These are phyloP conservation scores for Talaromyces sp. DNA, from an alignment of 2,329 filamentous ascomycete genomes.

Conservation along the genomic window DNA sequence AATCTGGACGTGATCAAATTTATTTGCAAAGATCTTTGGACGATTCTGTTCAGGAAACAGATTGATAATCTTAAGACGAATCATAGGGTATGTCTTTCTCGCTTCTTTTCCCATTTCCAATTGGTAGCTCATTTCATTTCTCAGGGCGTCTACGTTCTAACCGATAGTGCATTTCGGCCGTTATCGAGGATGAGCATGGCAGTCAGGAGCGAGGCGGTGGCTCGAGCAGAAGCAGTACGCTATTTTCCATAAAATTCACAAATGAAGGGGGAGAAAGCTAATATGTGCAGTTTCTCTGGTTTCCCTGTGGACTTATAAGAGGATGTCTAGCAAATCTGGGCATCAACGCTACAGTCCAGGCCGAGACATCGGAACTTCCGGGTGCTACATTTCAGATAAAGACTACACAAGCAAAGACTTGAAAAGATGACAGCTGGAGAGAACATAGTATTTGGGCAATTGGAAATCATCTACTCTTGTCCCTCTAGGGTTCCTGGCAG, in stretches of 20 bases:
- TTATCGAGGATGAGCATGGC: constrained; percentile 86
- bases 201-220: constrained; percentile 63
- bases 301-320: constrained; percentile 86
- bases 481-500: not conserved
- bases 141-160: constrained; percentile 90
- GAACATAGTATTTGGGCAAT: not conserved
- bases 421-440: constrained; percentile 17
- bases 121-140: not conserved
- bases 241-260: not conserved
- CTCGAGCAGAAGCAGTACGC: constrained; percentile 67
- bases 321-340: constrained; percentile 90
- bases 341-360: constrained; percentile 84
- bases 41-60: constrained; percentile 88
- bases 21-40: constrained; percentile 97
- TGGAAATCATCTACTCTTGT: not conserved
- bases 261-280: not conserved
- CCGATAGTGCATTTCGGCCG: constrained; percentile 85
- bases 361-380: constrained; percentile 80
- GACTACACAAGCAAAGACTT: constrained; percentile 64
- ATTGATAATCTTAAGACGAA: constrained; percentile 99
- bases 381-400: constrained; percentile 94
- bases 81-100: constrained; percentile 58
- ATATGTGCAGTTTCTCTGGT: constrained; percentile 71
- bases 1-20: constrained; percentile 97
- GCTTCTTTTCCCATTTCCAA: not conserved